A percentile compares a stretch with the other conserved stretches of the same genome.
These are phyloP conservation scores for Populus euphratica DNA, from an alignment of 345 rosid genomes.

Conservation along the genomic window DNA sequence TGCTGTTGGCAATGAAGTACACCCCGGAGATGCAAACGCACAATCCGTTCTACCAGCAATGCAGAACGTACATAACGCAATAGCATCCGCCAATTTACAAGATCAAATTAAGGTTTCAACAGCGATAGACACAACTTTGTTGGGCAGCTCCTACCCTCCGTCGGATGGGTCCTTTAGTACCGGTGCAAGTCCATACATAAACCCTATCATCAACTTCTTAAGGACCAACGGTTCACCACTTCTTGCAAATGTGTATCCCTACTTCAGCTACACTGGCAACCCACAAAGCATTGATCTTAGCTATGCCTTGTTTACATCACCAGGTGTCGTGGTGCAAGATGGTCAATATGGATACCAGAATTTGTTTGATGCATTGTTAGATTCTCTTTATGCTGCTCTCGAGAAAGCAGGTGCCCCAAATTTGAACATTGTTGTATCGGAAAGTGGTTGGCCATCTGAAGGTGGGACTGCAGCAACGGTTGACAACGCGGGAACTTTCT, in stretches of 20 bases:
- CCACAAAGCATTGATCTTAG: background rate
- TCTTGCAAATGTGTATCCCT: conserved; percentile 25
- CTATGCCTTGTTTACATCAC: conserved; percentile 13
- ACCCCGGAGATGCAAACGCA: conserved; percentile 12
- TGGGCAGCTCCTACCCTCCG: conserved; percentile 25
- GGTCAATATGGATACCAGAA: conserved; percentile 14
- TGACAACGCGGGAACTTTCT: conserved; percentile 17
- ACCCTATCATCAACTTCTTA: conserved; percentile 24
- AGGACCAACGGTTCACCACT: conserved; percentile 6
- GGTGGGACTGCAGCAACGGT: conserved; percentile 4
- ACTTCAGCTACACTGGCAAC: conserved; percentile 15
- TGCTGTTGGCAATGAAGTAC: conserved; percentile 42
- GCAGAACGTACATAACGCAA: conserved; percentile 19
- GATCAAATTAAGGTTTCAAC: conserved; percentile 36
- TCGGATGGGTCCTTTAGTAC: conserved; percentile 18
- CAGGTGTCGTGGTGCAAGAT: conserved; percentile 9
- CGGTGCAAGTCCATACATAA: conserved; percentile 2
- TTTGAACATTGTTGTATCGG: conserved; percentile 17
- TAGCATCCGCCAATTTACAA: conserved; percentile 13
- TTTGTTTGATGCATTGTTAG: conserved; percentile 24
- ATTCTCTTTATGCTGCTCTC: conserved; percentile 14
- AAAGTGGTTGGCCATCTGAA: conserved; percentile 26
- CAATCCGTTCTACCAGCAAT: conserved; percentile 22
- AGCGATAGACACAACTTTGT: conserved; percentile 13
- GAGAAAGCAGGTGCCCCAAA: conserved; percentile 15